Evolutionary conservation across 1,284 basidiomycete genomes (phyloP).

Genomic region (Malassezia sympodialis): DNA sequence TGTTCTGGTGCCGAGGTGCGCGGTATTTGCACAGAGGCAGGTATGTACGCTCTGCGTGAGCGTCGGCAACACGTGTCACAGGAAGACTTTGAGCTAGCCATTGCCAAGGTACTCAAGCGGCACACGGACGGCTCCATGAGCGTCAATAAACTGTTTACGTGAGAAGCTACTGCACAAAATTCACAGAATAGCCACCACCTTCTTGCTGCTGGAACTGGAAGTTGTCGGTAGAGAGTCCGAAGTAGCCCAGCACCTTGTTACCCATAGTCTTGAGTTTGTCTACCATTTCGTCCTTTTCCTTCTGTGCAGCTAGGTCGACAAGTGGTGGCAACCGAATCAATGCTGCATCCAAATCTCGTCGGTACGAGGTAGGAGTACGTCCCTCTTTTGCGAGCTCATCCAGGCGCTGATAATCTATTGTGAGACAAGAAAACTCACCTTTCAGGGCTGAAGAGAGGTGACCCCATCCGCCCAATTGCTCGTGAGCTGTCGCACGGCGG

Average conservation of each 20-base stretch:
- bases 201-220: conserved; percentile 84
- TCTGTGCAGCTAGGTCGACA: background rate
- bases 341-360: conserved; percentile 1
- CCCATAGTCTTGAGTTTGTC: conserved; percentile 84
- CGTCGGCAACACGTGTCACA: conserved; percentile 88
- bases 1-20: conserved; percentile 95
- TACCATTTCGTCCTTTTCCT: conserved; percentile 82
- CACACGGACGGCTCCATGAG: conserved; percentile 47
- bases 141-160: conserved; percentile 50
- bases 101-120: conserved; percentile 65
- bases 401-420: conserved; percentile 6
- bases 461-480: conserved; percentile 68
- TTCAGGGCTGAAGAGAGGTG: conserved; percentile 69
- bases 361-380: conserved; percentile 1
- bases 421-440: background rate
- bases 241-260: conserved; percentile 62
- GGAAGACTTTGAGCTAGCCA: conserved; percentile 96
- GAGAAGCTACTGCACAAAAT: conserved; percentile 53
- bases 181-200: conserved; percentile 78
- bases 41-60: conserved; percentile 94
- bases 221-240: conserved; percentile 49
- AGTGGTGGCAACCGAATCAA: background rate
- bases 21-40: conserved; percentile 96
- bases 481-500: conserved; percentile 76
- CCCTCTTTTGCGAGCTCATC: conserved; percentile 9